A percentile compares a stretch with the other conserved stretches of the same genome.
These are phyloP conservation scores for Lumnitzera littorea DNA, from an alignment of 345 rosid species.

Conservation along the genomic window DNA sequence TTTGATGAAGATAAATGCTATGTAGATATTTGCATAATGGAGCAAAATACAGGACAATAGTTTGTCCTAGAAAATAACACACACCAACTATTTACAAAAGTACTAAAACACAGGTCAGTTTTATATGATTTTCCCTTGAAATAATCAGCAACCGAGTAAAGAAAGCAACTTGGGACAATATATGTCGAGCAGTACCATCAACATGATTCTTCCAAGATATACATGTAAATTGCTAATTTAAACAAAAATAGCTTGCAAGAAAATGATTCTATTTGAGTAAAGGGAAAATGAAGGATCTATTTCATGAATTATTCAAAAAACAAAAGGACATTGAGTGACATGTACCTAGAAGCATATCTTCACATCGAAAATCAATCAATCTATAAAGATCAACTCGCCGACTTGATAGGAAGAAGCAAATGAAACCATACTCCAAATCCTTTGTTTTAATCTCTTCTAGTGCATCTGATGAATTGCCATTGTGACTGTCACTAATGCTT, in stretches of 20 bases:
- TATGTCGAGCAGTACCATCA: background rate
- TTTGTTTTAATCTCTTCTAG: slow-evolving; percentile 31
- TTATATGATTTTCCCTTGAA: no score
- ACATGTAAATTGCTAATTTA: background rate
- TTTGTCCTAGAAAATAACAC: no score
- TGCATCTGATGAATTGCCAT: slow-evolving; percentile 21
- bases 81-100: no score
- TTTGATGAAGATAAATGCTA: no score
- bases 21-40: no score
- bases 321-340: background rate
- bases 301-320: background rate
- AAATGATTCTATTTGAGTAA: no score
- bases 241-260: background rate
- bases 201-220: background rate
- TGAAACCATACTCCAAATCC: slow-evolving; percentile 75
- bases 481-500: slow-evolving; percentile 20
- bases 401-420: slow-evolving; percentile 80
- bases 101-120: no score
- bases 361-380: slow-evolving; percentile 79
- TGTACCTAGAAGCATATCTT: slow-evolving; percentile 81
- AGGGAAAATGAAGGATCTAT: background rate
- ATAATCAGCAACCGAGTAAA: no score
- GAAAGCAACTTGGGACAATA: no score
- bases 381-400: slow-evolving; percentile 79
- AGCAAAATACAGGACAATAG: no score